Percentiles rank a stretch among this genome's conserved stretches.
phyloP scores from a whole-genome alignment of 495 filamentous ascomycete species.

The Chaetomium cochliodes region DNA sequence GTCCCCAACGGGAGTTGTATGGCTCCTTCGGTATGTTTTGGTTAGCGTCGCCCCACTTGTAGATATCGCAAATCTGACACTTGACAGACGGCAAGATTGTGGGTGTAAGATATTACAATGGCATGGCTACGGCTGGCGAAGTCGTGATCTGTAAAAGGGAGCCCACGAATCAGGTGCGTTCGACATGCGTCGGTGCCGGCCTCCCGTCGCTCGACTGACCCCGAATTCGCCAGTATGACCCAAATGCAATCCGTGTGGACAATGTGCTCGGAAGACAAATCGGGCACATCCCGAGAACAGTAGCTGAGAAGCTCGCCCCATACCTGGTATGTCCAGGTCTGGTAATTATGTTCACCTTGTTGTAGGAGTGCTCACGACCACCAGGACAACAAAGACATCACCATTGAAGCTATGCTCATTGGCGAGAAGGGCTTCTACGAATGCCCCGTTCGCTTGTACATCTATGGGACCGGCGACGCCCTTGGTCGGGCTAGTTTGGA shows the following conservation, averaged over 20 bases:
- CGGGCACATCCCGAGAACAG: constrained; percentile 68
- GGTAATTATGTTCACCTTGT: background rate
- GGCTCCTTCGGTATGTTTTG: constrained; percentile 42
- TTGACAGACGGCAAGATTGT: constrained; percentile 66
- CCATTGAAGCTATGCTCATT: constrained; percentile 60
- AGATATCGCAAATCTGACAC: constrained; percentile 32
- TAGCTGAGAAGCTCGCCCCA: constrained; percentile 68
- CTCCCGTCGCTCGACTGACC: background rate
- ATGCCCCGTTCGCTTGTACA: constrained; percentile 63
- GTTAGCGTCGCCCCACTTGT: too few relatives aligned
- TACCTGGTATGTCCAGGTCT: constrained; percentile 52
- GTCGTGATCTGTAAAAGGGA: constrained; percentile 67
- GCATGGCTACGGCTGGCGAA: constrained; percentile 69
- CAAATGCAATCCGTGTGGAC: constrained; percentile 74
- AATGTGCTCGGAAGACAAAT: constrained; percentile 80
- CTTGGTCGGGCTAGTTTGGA: constrained; percentile 52
- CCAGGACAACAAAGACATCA: constrained; percentile 45
- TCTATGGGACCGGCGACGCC: constrained; percentile 65
- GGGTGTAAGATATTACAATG: constrained; percentile 75
- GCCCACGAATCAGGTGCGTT: constrained; percentile 56
- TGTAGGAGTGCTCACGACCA: background rate
- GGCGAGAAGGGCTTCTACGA: constrained; percentile 64
- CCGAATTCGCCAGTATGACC: constrained; percentile 53
- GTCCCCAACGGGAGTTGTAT: constrained; percentile 49
- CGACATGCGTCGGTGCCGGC: background rate